Conservation (phyloP, 306 rosid species). For the Dryas octopetala region DNA sequence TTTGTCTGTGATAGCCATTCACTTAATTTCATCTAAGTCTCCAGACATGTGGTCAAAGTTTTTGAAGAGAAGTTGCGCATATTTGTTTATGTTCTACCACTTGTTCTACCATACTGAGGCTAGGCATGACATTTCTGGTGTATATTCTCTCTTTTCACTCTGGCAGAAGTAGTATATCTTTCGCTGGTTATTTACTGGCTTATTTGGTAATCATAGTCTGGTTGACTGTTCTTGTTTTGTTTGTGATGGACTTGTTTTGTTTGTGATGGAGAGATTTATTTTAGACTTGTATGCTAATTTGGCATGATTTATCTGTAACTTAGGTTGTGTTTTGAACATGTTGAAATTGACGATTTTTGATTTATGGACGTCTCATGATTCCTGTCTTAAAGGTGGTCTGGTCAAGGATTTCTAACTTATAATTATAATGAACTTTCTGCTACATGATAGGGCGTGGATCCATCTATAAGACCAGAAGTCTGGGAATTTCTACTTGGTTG, state of each 20-base stretch:
- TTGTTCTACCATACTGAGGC: not conserved
- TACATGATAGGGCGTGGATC: constrained; percentile 78
- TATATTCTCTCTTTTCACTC: constrained; percentile 2
- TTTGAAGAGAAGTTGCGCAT: not conserved
- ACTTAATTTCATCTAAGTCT: not conserved
- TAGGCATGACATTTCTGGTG: not conserved
- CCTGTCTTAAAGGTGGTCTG: not conserved
- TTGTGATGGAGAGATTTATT: not conserved
- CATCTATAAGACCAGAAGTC: constrained; percentile 81
- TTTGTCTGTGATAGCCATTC: not conserved
- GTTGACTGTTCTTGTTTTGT: not conserved
- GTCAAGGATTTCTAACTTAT: not conserved
- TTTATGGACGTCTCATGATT: not conserved
- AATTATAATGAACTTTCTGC: constrained; percentile 1
- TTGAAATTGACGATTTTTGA: not conserved
- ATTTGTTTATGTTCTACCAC: not conserved
- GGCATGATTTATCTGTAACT: not conserved
- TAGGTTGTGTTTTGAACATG: not conserved
- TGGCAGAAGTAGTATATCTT: not conserved
- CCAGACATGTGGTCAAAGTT: not conserved
- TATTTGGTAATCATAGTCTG: not conserved
- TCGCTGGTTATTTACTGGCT: not conserved
- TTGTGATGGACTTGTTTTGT: not conserved
- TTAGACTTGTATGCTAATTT: not conserved
- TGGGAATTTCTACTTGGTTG: constrained; percentile 98